A percentile compares a stretch with the other conserved stretches of the same genome.
phyloP scores from a whole-genome alignment of 2,329 filamentous ascomycete species.

The Lachnellula hyalina region DNA sequence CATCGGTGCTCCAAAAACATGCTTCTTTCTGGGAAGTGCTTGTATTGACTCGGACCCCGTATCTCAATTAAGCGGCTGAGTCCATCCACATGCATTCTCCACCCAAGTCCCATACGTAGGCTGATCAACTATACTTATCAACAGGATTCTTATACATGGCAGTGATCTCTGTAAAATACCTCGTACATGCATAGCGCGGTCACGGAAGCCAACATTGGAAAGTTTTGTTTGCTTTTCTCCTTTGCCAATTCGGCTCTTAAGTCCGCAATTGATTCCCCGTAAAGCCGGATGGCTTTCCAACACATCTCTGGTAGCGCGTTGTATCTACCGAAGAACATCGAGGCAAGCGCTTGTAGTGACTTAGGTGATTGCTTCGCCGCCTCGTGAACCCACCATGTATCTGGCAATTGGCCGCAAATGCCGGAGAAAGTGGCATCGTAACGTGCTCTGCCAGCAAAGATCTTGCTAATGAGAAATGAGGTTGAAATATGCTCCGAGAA shows the following conservation, averaged over 20 bases:
- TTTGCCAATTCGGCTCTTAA: not conserved
- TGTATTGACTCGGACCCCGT: not conserved
- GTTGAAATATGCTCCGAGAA: not conserved
- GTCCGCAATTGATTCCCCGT: slow-evolving; percentile 1
- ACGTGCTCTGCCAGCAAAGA: not conserved
- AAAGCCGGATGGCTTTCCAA: not conserved
- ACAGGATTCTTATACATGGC: too few relatives aligned
- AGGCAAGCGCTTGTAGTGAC: slow-evolving; percentile 5
- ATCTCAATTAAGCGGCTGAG: slow-evolving; percentile 3
- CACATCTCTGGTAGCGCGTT: not conserved
- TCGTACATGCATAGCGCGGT: slow-evolving; percentile 10
- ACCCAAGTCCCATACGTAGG: not conserved
- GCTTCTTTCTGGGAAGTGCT: slow-evolving; percentile 1
- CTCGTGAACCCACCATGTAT: not conserved
- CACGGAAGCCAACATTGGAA: not conserved
- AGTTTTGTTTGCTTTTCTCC: not conserved
- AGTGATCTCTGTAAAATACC: not conserved
- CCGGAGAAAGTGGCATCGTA: not conserved
- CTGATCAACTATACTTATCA: not conserved
- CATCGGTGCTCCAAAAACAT: slow-evolving; percentile 8
- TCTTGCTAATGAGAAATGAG: not conserved
- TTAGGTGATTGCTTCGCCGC: not conserved
- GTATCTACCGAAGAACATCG: slow-evolving; percentile 3
- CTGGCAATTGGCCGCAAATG: not conserved
- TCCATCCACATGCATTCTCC: slow-evolving; percentile 3